Percentiles rank a stretch among this genome's conserved stretches.
Conservation (phyloP, 192 early-diverging fungal species). For the Gigaspora rosea region DNA sequence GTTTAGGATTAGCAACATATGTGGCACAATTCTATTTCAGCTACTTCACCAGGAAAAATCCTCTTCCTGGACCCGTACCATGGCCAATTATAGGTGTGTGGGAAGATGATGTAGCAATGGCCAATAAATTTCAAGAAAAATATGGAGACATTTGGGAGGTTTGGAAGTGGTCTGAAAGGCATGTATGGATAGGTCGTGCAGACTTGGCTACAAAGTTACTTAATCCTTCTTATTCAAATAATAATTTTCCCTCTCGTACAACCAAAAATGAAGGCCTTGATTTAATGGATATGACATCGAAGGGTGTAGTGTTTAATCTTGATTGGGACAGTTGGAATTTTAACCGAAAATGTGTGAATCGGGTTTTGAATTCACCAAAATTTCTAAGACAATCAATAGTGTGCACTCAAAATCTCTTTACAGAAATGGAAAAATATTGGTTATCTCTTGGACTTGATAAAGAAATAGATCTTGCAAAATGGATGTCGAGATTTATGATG, state of each 20-base stretch:
- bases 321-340: background rate
- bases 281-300: background rate
- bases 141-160: slow-evolving; percentile 24
- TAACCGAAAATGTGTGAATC: background rate
- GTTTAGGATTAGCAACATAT: slow-evolving; percentile 5
- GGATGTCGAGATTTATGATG: background rate
- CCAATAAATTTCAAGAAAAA: background rate
- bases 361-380: background rate
- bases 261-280: background rate
- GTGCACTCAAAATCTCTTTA: background rate
- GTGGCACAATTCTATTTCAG: slow-evolving; percentile 11
- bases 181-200: slow-evolving; percentile 7
- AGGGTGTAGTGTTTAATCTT: slow-evolving; percentile 13
- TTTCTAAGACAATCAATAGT: slow-evolving; percentile 11
- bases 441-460: background rate
- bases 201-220: slow-evolving; percentile 15
- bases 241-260: slow-evolving; percentile 9
- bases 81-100: slow-evolving; percentile 20
- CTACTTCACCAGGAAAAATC: slow-evolving; percentile 10
- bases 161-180: background rate
- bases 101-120: background rate
- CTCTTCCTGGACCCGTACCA: slow-evolving; percentile 23
- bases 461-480: background rate
- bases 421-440: slow-evolving; percentile 7
- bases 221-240: background rate